These are phyloP conservation scores for Chaetomium cochliodes DNA, from an alignment of 495 filamentous ascomycete genomes.

Conservation along the genomic window DNA sequence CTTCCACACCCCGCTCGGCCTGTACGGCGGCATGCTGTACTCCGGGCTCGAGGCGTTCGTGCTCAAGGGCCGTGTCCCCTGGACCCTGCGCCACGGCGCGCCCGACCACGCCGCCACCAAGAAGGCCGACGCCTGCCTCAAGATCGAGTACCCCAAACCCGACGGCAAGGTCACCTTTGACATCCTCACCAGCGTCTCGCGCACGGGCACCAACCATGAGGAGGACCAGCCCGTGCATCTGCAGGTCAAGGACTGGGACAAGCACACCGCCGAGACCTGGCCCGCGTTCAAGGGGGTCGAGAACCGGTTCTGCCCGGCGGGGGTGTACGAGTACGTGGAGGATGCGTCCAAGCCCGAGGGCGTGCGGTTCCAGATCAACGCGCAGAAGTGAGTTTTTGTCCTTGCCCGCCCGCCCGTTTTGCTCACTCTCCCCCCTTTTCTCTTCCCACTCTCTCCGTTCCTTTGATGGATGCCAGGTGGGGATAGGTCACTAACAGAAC, in stretches of 20 bases:
- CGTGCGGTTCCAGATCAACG: slow-evolving; percentile 94
- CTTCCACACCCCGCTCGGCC: slow-evolving; percentile 79
- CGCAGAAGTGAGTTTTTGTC: slow-evolving; percentile 77
- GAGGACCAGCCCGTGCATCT: slow-evolving; percentile 97
- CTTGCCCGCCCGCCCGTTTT: no score
- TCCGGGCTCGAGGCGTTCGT: slow-evolving; percentile 90
- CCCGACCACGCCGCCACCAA: slow-evolving; percentile 77
- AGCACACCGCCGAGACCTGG: slow-evolving; percentile 77
- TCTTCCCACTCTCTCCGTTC: background rate
- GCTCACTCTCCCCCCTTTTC: background rate
- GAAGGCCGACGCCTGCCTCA: slow-evolving; percentile 69
- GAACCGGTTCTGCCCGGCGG: slow-evolving; percentile 98
- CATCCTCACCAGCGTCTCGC: slow-evolving; percentile 87
- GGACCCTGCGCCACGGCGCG: slow-evolving; percentile 85
- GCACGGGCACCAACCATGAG: slow-evolving; percentile 97
- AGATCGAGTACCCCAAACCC: slow-evolving; percentile 96
- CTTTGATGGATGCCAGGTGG: background rate
- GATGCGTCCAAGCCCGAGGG: slow-evolving; percentile 78
- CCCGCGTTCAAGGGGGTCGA: slow-evolving; percentile 89
- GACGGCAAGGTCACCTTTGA: slow-evolving; percentile 94
- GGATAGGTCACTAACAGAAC: slow-evolving; percentile 4
- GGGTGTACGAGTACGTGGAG: slow-evolving; percentile 97
- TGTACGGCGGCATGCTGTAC: slow-evolving; percentile 88
- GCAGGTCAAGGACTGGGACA: slow-evolving; percentile 91
- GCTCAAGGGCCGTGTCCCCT: slow-evolving; percentile 79